Base-by-base conservation (phyloP, 768 basidiomycete genomes). In the Paxillus rubicundulus region DNA sequence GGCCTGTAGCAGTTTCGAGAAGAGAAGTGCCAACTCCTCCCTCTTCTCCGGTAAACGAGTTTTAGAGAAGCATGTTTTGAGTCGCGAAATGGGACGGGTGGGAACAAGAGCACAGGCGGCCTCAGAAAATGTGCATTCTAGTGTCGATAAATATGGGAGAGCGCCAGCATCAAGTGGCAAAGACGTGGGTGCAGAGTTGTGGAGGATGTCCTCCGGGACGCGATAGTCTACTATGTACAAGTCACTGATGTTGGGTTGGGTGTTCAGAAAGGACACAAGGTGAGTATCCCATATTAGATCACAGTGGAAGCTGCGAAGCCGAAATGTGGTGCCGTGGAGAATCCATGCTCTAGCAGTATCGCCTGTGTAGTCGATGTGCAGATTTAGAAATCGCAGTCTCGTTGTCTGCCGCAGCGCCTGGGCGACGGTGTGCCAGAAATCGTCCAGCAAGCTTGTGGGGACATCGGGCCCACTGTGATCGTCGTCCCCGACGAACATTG, bases 41-140 rank as follows among this genome's bases (percentile, higher is more conserved):
- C 74, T 73, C 69, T 84, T 85, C 40, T 78, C 80, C 5, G 57
- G 61, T 2, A 69, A 47, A 46, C 71, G 72, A n/a, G 79, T 71
- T 47, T 73, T 72, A 20, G 85, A 85, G 65, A 87, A 84, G 61
- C 85, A 86, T 6, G 85, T 85, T 67, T 87, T 87, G 51, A 87
- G 73, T 49, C 77, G 79, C 2, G 79, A 75, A 37, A 88, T 67
- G 7, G 85, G 84, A 2, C 85, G 76, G 10, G 73, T 73, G 1
- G 85, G 83, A 18, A 81, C 75, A 9, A 87, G 66, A 14, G 74
- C 74, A 45, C 73, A 72, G 4, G 81, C 85, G 1, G 84, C 86
- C 65, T 84, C 84, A 16, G 79, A 70, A 65, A 86, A 86, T 2
- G 85, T 85, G 66, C 86, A 87, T 67, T 86, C 83, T 38, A 87